These are phyloP conservation scores for peach (Prunus persica) DNA, from an alignment of 306 rosid genomes.

Conservation along the genomic window Prunus_persica_NCBIv2 NC_034016.1:10386501-10387000, in stretches of 20 bases:
- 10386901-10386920: too few relatives aligned
- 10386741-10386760: neutral
- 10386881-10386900: neutral
- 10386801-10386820: neutral
- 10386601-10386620: conserved; percentile 86
- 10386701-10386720: conserved; percentile 3
- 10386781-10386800: neutral
- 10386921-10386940: neutral
- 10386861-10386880: neutral
- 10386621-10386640: conserved; percentile 83
- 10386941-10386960: neutral
- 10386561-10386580: conserved; percentile 75
- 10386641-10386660: conserved; percentile 95
- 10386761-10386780: neutral
- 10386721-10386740: neutral
- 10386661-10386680: conserved; percentile 97
- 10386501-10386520: conserved; percentile 1
- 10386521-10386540: conserved; percentile 5
- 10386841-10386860: neutral
- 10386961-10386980: neutral
- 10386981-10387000: neutral
- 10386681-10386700: conserved; percentile 38
- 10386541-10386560: conserved; percentile 15
- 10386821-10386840: neutral
- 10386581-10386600: conserved; percentile 98